Evolutionary conservation across 1,139 yeast species (phyloP).

Genomic region (Nakaseomyces nivariensis): DNA sequence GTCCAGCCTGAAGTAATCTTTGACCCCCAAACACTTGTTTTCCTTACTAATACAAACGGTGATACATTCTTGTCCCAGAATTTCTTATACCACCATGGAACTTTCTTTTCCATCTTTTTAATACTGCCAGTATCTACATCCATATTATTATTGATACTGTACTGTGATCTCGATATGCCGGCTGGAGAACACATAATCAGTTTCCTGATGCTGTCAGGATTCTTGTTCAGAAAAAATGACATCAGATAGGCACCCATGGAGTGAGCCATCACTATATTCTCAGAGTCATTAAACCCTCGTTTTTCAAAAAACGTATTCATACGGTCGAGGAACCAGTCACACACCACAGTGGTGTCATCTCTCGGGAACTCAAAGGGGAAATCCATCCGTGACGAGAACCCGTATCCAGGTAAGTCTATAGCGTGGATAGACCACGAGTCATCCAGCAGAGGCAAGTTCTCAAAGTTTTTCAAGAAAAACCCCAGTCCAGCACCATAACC

Average conservation of each 20-base stretch:
- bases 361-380: conserved; percentile 34
- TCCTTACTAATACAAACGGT: conserved; percentile 58
- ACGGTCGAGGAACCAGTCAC: conserved; percentile 62
- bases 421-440: conserved; percentile 59
- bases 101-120: conserved; percentile 13
- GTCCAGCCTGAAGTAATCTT: conserved; percentile 74
- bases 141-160: not conserved
- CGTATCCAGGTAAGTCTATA: conserved; percentile 66
- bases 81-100: conserved; percentile 54
- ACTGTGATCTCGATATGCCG: conserved; percentile 36
- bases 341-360: conserved; percentile 32
- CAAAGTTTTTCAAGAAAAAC: conserved; percentile 54
- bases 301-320: conserved; percentile 50
- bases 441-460: conserved; percentile 22
- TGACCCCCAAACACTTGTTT: conserved; percentile 57
- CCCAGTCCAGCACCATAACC: conserved; percentile 79
- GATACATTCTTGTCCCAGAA: conserved; percentile 65
- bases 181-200: conserved; percentile 79
- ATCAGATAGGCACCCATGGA: conserved; percentile 87
- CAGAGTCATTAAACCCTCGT: conserved; percentile 33
- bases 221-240: conserved; percentile 52
- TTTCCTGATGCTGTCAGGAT: conserved; percentile 51
- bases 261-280: conserved; percentile 73
- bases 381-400: conserved; percentile 58
- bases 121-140: conserved; percentile 14